Base-by-base conservation (phyloP, 495 filamentous ascomycete genomes). In the Trichocladium antarcticum region DNA sequence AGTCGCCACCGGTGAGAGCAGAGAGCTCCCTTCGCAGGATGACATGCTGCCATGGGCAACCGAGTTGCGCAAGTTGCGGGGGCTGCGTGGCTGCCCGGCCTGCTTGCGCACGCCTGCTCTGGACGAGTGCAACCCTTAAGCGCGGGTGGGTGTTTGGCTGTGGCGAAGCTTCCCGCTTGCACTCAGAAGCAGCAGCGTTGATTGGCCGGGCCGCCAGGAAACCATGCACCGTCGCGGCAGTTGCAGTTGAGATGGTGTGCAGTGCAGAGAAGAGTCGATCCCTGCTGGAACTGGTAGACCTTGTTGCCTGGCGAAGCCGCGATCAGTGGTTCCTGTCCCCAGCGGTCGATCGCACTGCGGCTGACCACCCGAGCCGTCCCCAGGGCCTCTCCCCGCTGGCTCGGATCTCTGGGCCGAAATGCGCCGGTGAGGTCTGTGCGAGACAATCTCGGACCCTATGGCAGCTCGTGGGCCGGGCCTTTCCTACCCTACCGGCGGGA, bases 81-180 rank as follows among this genome's bases (percentile, higher is more conserved):
- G 22, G 42, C 3, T 24, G 19, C 19, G 20, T 22, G 40, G 41
- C 20, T n/a, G 47, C 29, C 15, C 36, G 19, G 28, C 37, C 37
- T 24, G 32, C 14, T 21, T n/a, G n/a, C n/a, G n/a, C n/a, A n/a
- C 0, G 17, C 19, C 17, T 12, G 35, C 31, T 34, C 40, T 27
- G 34, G 7, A 15, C 14, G 21, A 40, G 36, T 28, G 47, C 46
- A 28, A 42, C 16, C 24, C 24, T 27, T 27, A 27, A 27, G 24
- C 24, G 24, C 24, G 24, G 24, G n/a, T n/a, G n/a, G 41, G 42
- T 46, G 54, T 22, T 41, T 24, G 42, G 29, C 21, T 54, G 55
- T 57, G 56, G 56, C 58, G 55, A 45, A 58, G 52, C 55, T 50
- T 49, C 40, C 57, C 45, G 48, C 40, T 40, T 36, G 47, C 22